Base-by-base conservation (phyloP, 768 basidiomycete species). In the Rhizopogon roseolus region DNA sequence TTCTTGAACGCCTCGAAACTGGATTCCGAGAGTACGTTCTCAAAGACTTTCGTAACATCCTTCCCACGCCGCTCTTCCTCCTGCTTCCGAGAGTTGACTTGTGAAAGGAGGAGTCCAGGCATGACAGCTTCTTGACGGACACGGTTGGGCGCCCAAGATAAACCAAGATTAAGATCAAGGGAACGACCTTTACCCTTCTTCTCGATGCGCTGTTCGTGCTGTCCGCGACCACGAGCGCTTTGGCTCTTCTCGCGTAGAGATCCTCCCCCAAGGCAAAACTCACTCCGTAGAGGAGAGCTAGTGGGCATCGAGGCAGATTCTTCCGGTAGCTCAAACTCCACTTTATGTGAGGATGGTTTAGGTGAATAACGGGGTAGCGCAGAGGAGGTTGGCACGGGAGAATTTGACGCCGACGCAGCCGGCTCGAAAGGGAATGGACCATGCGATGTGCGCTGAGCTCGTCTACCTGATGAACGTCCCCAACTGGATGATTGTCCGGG, bases 121-220 rank as follows among this genome's bases (percentile, higher is more conserved):
- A 86, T 65, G 34, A 90, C 66, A n/a, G 82, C 80, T 39, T 84
- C 82, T 64, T 88, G 85, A 48, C 79, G 77, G 56, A 90, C 75
- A 57, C 74, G 84, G 34, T 78, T 76, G 19, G 88, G 84, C 4
- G 87, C 88, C 88, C 88, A 89, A 13, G 84, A 71, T 41, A 90
- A 73, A 5, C 85, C 85, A 14, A 89, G 66, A 2, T 82, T 82
- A 8, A 89, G 76, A 65, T 89, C 88, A 37, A 90, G 67, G 25
- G 86, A 89, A 25, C 86, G 84, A 1, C 86, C 86, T 63, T 85
- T 87, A 6, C 73, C 70, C 28, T 77, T 68, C 28, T 67, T 49
- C 57, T 63, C 54, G 52, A 53, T 58, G 6, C 54, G 61, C 57
- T 57, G 65, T 50, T 40, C 28, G 49, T 49, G 57, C 57, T 13